These are phyloP conservation scores for Nicotiana paniculata DNA, from an alignment of 257 asterid genomes.

Conservation along the genomic window DNA sequence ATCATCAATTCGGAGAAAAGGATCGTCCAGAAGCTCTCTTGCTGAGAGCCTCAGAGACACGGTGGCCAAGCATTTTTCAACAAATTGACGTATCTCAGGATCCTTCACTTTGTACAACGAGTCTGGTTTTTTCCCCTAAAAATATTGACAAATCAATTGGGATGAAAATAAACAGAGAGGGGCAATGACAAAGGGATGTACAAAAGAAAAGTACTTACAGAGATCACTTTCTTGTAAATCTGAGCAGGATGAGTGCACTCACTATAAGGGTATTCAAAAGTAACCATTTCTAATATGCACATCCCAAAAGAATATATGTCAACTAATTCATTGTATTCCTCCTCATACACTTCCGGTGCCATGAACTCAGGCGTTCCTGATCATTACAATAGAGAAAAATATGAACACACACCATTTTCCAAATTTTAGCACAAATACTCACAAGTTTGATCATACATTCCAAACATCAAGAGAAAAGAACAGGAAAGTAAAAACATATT, in stretches of 20 bases:
- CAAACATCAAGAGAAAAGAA: not conserved
- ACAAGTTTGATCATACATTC: not conserved
- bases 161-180: not conserved
- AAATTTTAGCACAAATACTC: not conserved
- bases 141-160: not conserved
- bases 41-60: slow-evolving; percentile 44
- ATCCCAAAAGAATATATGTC: slow-evolving; percentile 51
- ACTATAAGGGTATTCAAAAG: slow-evolving; percentile 49
- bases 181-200: not conserved
- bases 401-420: not conserved
- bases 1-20: slow-evolving; percentile 34
- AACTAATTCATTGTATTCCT: slow-evolving; percentile 50
- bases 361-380: slow-evolving; percentile 53
- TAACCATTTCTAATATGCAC: slow-evolving; percentile 51
- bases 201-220: slow-evolving; percentile 27
- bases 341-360: slow-evolving; percentile 58
- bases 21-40: slow-evolving; percentile 39
- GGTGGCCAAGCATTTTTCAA: slow-evolving; percentile 45
- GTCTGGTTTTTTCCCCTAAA: slow-evolving; percentile 42
- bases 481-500: not conserved
- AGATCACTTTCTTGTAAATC: slow-evolving; percentile 46
- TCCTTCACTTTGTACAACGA: slow-evolving; percentile 38
- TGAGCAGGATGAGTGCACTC: slow-evolving; percentile 55
- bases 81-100: slow-evolving; percentile 38
- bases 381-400: not conserved